Evolutionary conservation across 2,329 filamentous ascomycete species (phyloP), one percentile per base, ranked within the genome.

Genomic region (Exophiala sp.): DNA sequence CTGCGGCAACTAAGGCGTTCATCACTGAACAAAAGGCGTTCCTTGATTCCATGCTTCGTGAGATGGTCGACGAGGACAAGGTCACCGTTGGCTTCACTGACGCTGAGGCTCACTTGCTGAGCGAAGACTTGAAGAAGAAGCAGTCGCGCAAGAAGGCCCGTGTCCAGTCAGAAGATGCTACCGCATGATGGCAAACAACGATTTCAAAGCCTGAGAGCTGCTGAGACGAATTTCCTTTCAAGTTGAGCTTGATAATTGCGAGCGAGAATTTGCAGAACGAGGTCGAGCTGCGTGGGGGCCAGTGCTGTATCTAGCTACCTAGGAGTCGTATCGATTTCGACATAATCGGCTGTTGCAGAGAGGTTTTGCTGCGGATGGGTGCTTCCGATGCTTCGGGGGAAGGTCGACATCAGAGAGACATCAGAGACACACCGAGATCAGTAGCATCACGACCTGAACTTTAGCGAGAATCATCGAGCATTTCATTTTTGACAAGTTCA

Each of bases 41-140:
- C 44, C 50, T 70, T 27, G 63, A 65, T 35, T 64, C 69, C 22
- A 71, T 70, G 68, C 62, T 69, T 42, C 62, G 58, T 14, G 65
- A 70, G 47, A 65, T 71, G 14, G 63, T 71, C n/a, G 64, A 68
- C 2, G 68, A 71, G 21, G 64, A 68, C 10, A 61, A 65, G 44
- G 69, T 72, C 37, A 60, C 60, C 11, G 65, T 62, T 39, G 69
- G 69, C 1, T 60, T 64, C 29, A 58, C 64, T 40, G 66, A 66
- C 42, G 19, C 21, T 13, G 63, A 68, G 38, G 64, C 60, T 38
- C 66, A 69, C 48, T 48, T 70, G 38, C 39, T 68, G 23, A 68
- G 66, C 6, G 63, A 66, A n/a, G 65, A 69, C 29, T 62, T 67
- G 39, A 65, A 63, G 49, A 65, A 63, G 49, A 45, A 58, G 30